Evolutionary conservation across 148 eudicot species (phyloP), one percentile per base, ranked within the genome.

Genomic region (Rhododendron griersonianum): DNA sequence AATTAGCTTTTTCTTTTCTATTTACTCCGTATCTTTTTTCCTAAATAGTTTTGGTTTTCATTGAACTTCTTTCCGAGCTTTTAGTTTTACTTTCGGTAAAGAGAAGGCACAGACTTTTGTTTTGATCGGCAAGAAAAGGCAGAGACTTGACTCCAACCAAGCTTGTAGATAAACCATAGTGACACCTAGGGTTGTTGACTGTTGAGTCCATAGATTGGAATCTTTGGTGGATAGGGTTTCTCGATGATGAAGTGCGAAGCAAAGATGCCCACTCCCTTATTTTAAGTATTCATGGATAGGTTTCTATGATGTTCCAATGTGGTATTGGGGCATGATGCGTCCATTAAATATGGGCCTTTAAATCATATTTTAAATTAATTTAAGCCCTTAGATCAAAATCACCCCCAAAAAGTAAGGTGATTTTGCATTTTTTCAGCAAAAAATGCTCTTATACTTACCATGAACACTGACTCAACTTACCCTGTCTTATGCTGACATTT

Each of bases 261-360:
- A 81, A 44, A 82, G 81, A 86, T 86, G 77, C 87, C 88, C 85
- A 86, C 85, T 86, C 59, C 61, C 82, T n/a, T 1, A 30, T 16
- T 16, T 63, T 19, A 61, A 19, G 28, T 16, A 33, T 33, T 33
- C 35, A 0, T 33, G 35, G 35, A 33, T 33, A 33, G 35, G 35
- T 33, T 33, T 33, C 2, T 33, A 33, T 1, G 35, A 33, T 33
- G 35, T 2, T 2, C 35, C 2, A 1, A 33, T 33, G 35, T 33
- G 35, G 35, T 33, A 1, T 33, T 33, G 35, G 2, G 35, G 35
- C 35, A 33, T 33, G 35, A 33, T 30, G 30, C 35, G 1, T 1
- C 35, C 35, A 33, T 33, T 33, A 33, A 33, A 1, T 33, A 33
- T 33, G 35, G 35, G 35, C 35, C 2, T 33, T 33, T 33, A 33